phyloP scores from a whole-genome alignment of 768 basidiomycete species.

The Naganishia antarctica region DNA sequence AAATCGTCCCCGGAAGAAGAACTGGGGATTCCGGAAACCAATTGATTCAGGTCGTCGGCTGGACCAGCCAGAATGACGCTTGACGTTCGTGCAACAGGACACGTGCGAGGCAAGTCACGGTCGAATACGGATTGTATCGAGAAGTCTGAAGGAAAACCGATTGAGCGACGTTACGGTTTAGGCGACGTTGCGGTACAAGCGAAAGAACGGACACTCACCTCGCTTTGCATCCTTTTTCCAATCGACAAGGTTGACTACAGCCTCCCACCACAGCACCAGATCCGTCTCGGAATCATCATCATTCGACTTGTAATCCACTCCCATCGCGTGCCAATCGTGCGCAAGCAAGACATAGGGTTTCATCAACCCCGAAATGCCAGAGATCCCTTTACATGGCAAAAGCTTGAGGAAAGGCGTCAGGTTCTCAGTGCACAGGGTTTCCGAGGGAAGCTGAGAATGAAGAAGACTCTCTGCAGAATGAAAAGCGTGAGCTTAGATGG shows the following conservation, averaged over 20 bases:
- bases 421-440: slow-evolving; percentile 95
- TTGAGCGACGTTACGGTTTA: background rate
- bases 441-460: slow-evolving; percentile 72
- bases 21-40: slow-evolving; percentile 7
- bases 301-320: slow-evolving; percentile 61
- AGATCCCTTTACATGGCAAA: slow-evolving; percentile 81
- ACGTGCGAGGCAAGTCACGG: slow-evolving; percentile 35
- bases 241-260: slow-evolving; percentile 70
- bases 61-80: slow-evolving; percentile 30
- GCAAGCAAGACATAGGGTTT: slow-evolving; percentile 83
- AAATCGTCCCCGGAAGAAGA: slow-evolving; percentile 9
- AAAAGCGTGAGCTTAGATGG: slow-evolving; percentile 40
- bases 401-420: slow-evolving; percentile 92
- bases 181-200: background rate
- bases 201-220: background rate
- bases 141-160: slow-evolving; percentile 25
- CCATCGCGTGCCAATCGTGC: slow-evolving; percentile 85
- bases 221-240: slow-evolving; percentile 45
- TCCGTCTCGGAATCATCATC: slow-evolving; percentile 45
- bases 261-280: slow-evolving; percentile 60
- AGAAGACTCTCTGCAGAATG: slow-evolving; percentile 51
- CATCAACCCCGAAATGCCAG: slow-evolving; percentile 58
- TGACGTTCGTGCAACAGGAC: slow-evolving; percentile 35
- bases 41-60: slow-evolving; percentile 19
- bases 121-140: slow-evolving; percentile 38